phyloP scores from a whole-genome alignment of 345 rosid species.

The Raphanus sativus region DNA sequence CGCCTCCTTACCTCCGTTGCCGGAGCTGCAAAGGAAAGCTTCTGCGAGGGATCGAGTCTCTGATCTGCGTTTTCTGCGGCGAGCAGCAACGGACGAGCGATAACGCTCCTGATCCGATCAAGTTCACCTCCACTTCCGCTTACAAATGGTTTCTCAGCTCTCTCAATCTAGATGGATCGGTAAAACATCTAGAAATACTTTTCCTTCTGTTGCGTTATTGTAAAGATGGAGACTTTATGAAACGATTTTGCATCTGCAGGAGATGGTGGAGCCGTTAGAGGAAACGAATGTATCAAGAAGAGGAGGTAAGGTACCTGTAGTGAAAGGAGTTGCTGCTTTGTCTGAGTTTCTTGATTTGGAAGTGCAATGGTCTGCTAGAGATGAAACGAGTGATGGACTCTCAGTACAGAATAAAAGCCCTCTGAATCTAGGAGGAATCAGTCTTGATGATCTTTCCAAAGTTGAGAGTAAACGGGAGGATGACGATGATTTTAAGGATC shows the following conservation, averaged over 20 bases:
- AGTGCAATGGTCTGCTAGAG: conserved; percentile 52
- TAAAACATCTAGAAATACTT: conserved; percentile 12
- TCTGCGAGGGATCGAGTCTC: conserved; percentile 57
- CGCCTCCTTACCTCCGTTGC: not conserved
- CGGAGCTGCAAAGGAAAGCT: conserved; percentile 63
- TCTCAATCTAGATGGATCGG: conserved; percentile 73
- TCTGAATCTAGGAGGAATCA: conserved; percentile 52
- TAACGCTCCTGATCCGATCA: conserved; percentile 59
- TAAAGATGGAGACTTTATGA: not conserved
- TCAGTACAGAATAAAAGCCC: conserved; percentile 29
- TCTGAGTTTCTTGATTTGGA: conserved; percentile 73
- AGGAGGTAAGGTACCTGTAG: conserved; percentile 38
- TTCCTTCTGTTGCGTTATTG: not conserved
- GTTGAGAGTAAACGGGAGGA: conserved; percentile 23
- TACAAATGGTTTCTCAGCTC: conserved; percentile 69
- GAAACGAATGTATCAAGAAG: conserved; percentile 44
- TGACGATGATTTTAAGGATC: conserved; percentile 39
- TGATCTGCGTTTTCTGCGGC: conserved; percentile 83
- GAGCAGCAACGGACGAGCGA: conserved; percentile 42
- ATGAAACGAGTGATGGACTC: conserved; percentile 39
- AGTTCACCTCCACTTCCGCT: conserved; percentile 58
- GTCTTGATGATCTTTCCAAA: conserved; percentile 42
- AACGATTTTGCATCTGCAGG: conserved; percentile 50
- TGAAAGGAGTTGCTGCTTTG: conserved; percentile 44
- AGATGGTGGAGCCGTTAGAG: conserved; percentile 47